These are phyloP conservation scores for Apiospora marii DNA, from an alignment of 2,329 filamentous ascomycete genomes.

Conservation along the genomic window DNA sequence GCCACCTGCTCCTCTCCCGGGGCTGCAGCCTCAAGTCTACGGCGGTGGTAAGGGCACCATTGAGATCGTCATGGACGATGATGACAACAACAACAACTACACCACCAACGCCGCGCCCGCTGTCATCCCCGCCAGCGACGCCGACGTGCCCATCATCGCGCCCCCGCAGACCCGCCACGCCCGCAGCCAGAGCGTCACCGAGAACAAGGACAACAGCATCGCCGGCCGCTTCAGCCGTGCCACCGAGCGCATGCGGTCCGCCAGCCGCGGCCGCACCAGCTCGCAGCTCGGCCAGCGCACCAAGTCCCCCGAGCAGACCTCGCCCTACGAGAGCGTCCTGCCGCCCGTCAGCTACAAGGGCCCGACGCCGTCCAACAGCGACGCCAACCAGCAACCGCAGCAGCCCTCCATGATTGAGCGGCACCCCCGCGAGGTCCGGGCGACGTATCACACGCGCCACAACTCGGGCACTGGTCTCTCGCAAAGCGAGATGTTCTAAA, in stretches of 20 bases:
- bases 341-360: slow-evolving; percentile 41
- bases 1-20: slow-evolving; percentile 65
- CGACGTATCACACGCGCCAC: slow-evolving; percentile 43
- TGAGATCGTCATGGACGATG: slow-evolving; percentile 72
- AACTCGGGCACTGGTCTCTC: slow-evolving; percentile 59
- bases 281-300: slow-evolving; percentile 43
- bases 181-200: slow-evolving; percentile 64
- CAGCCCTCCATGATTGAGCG: slow-evolving; percentile 37
- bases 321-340: slow-evolving; percentile 49
- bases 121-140: slow-evolving; percentile 49
- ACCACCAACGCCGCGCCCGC: slow-evolving; percentile 33
- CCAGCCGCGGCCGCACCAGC: slow-evolving; percentile 62
- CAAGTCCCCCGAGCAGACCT: slow-evolving; percentile 48
- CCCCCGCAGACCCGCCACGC: slow-evolving; percentile 56
- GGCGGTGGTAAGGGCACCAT: slow-evolving; percentile 63
- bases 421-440: slow-evolving; percentile 47
- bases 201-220: slow-evolving; percentile 55
- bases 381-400: slow-evolving; percentile 40
- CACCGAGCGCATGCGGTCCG: slow-evolving; percentile 67
- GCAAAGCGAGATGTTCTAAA: slow-evolving; percentile 63
- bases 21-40: slow-evolving; percentile 49
- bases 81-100: slow-evolving; percentile 45
- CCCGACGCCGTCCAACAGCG: slow-evolving; percentile 28
- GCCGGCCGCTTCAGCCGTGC: slow-evolving; percentile 63
- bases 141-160: slow-evolving; percentile 53